Conservation (phyloP, 2,329 filamentous ascomycete species). For the Aureobasidium subglaciale region DNA sequence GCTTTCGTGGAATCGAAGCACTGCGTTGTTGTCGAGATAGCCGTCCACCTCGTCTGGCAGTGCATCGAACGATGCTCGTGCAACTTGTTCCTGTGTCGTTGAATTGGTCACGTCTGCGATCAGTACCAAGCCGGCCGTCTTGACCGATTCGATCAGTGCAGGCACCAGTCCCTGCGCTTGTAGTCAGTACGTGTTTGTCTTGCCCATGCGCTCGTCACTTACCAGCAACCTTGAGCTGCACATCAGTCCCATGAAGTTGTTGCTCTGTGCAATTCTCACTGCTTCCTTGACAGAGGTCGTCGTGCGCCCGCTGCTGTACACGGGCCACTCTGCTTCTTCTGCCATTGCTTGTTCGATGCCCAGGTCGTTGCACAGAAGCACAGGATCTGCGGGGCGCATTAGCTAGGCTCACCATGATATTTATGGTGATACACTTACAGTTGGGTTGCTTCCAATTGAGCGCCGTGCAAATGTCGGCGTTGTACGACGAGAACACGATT, state of each 20-base stretch:
- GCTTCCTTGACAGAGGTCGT: conserved; percentile 90
- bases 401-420: conserved; percentile 10
- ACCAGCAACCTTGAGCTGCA: conserved; percentile 83
- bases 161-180: conserved; percentile 80
- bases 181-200: conserved; percentile 17
- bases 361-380: conserved; percentile 90
- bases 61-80: conserved; percentile 46
- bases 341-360: conserved; percentile 20
- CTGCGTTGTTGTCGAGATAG: conserved; percentile 74
- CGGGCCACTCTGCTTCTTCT: background rate
- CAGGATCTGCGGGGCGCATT: conserved; percentile 54
- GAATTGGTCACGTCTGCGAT: conserved; percentile 68
- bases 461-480: conserved; percentile 80
- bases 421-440: conserved; percentile 46
- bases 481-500: conserved; percentile 91
- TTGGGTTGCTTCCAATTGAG: conserved; percentile 99
- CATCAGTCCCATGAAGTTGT: conserved; percentile 97
- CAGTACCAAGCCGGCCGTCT: conserved; percentile 84
- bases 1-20: conserved; percentile 86
- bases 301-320: conserved; percentile 56
- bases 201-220: conserved; percentile 33
- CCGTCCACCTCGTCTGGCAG: conserved; percentile 82
- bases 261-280: conserved; percentile 84
- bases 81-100: conserved; percentile 27
- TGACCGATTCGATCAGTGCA: conserved; percentile 85